phyloP scores from a whole-genome alignment of 768 basidiomycete species.

The Gloeostereum incarnatum region DNA sequence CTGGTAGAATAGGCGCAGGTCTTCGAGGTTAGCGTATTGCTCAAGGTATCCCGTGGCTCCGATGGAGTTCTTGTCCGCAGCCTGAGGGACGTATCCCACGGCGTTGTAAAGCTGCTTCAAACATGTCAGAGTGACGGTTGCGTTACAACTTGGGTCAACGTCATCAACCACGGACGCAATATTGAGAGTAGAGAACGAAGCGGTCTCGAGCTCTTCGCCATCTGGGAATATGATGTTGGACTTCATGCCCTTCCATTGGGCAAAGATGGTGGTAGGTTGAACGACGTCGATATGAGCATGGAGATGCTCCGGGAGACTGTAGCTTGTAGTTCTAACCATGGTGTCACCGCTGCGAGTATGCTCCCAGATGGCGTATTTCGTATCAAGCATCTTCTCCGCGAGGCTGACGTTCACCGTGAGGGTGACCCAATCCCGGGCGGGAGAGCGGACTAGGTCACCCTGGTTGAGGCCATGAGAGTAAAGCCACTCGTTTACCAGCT shows the following conservation, averaged over 20 bases:
- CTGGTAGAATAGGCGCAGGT: conserved; percentile 42
- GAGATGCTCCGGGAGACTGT: conserved; percentile 53
- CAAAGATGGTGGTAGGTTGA: conserved; percentile 67
- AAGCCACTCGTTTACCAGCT: conserved; percentile 55
- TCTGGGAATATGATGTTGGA: conserved; percentile 26
- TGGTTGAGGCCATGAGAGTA: conserved; percentile 41
- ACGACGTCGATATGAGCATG: conserved; percentile 56
- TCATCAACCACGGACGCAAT: conserved; percentile 1
- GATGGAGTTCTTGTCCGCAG: conserved; percentile 35
- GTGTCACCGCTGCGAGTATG: conserved; percentile 42
- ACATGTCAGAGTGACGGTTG: conserved; percentile 41
- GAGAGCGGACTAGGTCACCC: conserved; percentile 39
- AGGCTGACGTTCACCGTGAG: conserved; percentile 45
- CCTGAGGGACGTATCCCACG: conserved; percentile 31
- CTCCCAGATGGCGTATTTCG: conserved; percentile 60
- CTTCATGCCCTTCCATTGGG: conserved; percentile 31
- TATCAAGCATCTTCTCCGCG: conserved; percentile 65
- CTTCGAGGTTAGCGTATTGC: conserved; percentile 40
- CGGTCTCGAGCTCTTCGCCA: conserved; percentile 8
- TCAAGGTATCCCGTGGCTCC: conserved; percentile 47
- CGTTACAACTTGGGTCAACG: conserved; percentile 40
- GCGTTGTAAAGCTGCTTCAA: conserved; percentile 48
- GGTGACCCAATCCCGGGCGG: conserved; percentile 64
- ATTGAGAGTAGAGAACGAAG: background rate
- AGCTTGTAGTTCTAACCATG: conserved; percentile 57